Conservation (phyloP, 768 basidiomycete genomes). For the Leccinum arenicola region DNA sequence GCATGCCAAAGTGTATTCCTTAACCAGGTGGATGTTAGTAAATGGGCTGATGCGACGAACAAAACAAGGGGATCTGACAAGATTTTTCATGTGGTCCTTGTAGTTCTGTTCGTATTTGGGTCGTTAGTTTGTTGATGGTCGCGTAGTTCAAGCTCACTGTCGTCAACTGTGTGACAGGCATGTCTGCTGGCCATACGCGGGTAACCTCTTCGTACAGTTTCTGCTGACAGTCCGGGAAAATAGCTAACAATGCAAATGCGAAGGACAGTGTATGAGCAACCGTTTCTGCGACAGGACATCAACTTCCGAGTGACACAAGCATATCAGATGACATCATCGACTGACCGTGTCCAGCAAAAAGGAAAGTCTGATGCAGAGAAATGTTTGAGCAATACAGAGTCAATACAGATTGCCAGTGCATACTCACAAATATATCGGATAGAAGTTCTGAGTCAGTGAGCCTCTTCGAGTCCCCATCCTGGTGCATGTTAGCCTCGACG, state of each 20-base stretch:
- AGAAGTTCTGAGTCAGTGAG: constrained; percentile 46
- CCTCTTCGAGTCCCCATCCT: constrained; percentile 28
- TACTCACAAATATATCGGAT: constrained; percentile 47
- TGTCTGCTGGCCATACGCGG: constrained; percentile 39
- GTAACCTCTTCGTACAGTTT: constrained; percentile 42
- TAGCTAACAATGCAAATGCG: constrained; percentile 42
- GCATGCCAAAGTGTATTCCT: constrained; percentile 44
- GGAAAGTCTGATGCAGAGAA: constrained; percentile 34
- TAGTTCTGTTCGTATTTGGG: constrained; percentile 31
- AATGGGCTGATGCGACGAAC: neutral
- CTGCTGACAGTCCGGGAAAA: constrained; percentile 48
- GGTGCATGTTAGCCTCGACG: constrained; percentile 46
- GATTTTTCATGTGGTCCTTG: constrained; percentile 36
- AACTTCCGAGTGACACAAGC: neutral
- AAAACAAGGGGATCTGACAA: constrained; percentile 27
- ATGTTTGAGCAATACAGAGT: neutral
- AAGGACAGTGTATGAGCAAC: constrained; percentile 45
- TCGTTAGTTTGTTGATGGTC: neutral
- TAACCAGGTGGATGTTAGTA: neutral
- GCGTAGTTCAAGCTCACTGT: constrained; percentile 26
- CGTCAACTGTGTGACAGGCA: constrained; percentile 21
- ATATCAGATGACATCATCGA: neutral
- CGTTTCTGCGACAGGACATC: constrained; percentile 38
- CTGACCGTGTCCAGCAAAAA: constrained; percentile 48
- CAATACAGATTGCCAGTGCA: neutral